Percentiles rank a stretch among this genome's conserved stretches.
Evolutionary conservation across 352 stramenopile species (phyloP).

Genomic region (Phytopythium chamaehyphon): DNA sequence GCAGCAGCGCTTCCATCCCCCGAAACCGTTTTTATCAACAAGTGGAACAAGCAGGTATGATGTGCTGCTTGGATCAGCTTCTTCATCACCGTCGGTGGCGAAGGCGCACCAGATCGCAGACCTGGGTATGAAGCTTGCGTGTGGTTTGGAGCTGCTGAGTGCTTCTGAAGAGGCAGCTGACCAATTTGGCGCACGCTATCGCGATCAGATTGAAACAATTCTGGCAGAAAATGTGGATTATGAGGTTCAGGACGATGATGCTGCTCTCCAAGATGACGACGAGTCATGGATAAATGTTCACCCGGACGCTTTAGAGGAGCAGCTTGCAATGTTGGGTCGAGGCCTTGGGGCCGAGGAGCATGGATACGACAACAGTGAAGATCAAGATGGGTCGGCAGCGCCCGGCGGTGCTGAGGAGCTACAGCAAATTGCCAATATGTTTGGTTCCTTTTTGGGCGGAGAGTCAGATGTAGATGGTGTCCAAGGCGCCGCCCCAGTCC

Average conservation of each 20-base stretch:
- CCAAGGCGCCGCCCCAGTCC: constrained; percentile 40
- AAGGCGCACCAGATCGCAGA: constrained; percentile 22
- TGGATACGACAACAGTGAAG: constrained; percentile 8
- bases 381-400: constrained; percentile 6
- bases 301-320: constrained; percentile 67
- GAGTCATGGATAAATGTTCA: constrained; percentile 80
- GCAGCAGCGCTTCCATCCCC: constrained; percentile 68
- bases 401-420: constrained; percentile 53
- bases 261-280: constrained; percentile 46
- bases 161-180: constrained; percentile 25
- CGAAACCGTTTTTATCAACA: constrained; percentile 43
- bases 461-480: constrained; percentile 69
- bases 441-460: constrained; percentile 65
- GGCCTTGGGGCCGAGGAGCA: not conserved
- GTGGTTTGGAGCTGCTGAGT: constrained; percentile 73
- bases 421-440: constrained; percentile 68
- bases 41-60: not conserved
- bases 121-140: constrained; percentile 74
- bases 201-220: constrained; percentile 28
- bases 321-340: constrained; percentile 29
- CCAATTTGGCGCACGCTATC: constrained; percentile 39
- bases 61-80: not conserved
- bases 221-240: constrained; percentile 4
- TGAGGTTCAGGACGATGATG: constrained; percentile 1
- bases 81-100: not conserved